Evolutionary conservation across 495 filamentous ascomycete species (phyloP).

Genomic region (Trichocladium antarcticum): DNA sequence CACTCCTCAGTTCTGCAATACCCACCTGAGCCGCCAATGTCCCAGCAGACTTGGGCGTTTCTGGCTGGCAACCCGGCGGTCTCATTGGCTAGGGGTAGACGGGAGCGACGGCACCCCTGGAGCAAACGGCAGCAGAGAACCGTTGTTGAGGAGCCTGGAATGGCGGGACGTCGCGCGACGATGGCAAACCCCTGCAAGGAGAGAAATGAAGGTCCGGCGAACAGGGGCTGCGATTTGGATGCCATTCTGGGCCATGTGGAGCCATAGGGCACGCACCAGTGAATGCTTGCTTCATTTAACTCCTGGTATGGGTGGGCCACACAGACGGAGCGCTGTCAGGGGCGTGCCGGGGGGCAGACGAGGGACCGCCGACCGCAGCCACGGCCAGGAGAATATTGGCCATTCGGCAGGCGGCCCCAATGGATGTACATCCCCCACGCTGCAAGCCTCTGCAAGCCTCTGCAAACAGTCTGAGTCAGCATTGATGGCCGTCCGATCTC

Average conservation of each 20-base stretch:
- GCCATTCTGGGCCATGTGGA: neutral
- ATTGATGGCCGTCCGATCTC: neutral
- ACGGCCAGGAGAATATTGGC: too few species aligned
- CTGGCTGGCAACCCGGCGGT: neutral
- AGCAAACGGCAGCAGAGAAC: neutral
- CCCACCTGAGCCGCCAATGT: too few species aligned
- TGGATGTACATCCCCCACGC: too few species aligned
- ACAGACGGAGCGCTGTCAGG: neutral
- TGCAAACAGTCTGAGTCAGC: neutral
- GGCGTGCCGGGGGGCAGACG: too few species aligned
- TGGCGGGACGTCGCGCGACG: neutral
- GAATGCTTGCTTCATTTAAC: neutral
- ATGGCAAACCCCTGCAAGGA: too few species aligned
- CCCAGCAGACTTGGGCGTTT: neutral
- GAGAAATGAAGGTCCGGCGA: too few species aligned
- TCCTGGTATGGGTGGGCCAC: neutral
- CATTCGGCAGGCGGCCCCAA: too few species aligned
- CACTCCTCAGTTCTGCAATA: neutral
- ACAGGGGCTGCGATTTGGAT: too few species aligned
- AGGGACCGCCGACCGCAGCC: too few species aligned
- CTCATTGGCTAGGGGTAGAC: neutral
- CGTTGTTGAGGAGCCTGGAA: neutral
- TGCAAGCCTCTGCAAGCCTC: neutral
- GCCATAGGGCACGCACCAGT: slow-evolving; percentile 2
- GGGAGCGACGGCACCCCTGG: neutral